These are phyloP conservation scores for Ascochyta clinopodiicola DNA, from an alignment of 2,329 filamentous ascomycete genomes.

Conservation along the genomic window DNA sequence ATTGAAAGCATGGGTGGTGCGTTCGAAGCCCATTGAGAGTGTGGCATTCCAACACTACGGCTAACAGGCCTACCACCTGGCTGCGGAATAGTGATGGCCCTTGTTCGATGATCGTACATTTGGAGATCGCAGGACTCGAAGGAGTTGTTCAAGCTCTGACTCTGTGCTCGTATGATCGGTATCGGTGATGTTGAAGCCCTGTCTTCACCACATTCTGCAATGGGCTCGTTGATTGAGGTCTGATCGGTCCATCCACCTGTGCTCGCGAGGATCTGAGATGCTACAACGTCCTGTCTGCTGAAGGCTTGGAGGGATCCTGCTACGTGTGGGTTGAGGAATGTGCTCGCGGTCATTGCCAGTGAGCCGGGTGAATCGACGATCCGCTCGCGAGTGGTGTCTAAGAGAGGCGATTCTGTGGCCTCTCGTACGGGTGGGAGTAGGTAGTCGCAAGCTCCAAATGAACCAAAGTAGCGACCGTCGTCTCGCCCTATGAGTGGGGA, in stretches of 20 bases:
- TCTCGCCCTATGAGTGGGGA: slow-evolving; percentile 33
- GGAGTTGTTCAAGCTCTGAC: slow-evolving; percentile 27
- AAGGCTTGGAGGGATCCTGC: slow-evolving; percentile 39
- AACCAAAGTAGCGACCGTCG: slow-evolving; percentile 27
- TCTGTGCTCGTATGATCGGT: slow-evolving; percentile 35
- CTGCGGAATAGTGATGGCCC: slow-evolving; percentile 41
- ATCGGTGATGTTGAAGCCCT: slow-evolving; percentile 35
- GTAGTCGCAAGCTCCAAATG: slow-evolving; percentile 34
- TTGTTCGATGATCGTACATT: slow-evolving; percentile 19
- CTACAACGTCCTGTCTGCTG: slow-evolving; percentile 36
- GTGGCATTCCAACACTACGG: slow-evolving; percentile 17
- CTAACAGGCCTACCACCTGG: slow-evolving; percentile 19
- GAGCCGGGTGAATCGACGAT: slow-evolving; percentile 29
- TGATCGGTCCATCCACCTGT: slow-evolving; percentile 39
- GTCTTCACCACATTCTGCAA: slow-evolving; percentile 34
- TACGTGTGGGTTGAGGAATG: slow-evolving; percentile 39
- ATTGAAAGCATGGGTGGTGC: slow-evolving; percentile 35
- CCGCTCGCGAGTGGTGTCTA: slow-evolving; percentile 33
- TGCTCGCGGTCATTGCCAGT: slow-evolving; percentile 30
- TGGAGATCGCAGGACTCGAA: slow-evolving; percentile 20
- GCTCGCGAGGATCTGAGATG: slow-evolving; percentile 39
- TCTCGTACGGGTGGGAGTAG: slow-evolving; percentile 24
- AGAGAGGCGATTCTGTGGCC: slow-evolving; percentile 27
- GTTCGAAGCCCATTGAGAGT: slow-evolving; percentile 22
- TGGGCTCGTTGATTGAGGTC: slow-evolving; percentile 37